Conservation (phyloP, 1,139 yeast genomes). For the Insectozyma bohioensis region DNA sequence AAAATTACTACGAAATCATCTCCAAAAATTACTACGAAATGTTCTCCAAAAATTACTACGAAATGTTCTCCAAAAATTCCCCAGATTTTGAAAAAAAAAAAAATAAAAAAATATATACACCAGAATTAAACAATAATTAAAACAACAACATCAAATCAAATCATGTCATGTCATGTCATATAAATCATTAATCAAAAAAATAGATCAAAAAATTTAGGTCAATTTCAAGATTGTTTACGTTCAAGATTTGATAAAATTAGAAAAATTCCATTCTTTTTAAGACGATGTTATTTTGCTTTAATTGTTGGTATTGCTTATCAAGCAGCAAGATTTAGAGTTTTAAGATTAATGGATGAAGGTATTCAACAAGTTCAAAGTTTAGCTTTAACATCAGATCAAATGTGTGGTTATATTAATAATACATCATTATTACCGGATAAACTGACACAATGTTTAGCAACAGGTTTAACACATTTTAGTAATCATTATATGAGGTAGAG, state of each 20-base stretch:
- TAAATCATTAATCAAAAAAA: no score
- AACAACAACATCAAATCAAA: no score
- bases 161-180: no score
- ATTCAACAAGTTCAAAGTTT: constrained; percentile 68
- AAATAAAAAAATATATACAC: no score
- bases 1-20: no score
- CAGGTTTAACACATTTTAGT: constrained; percentile 94
- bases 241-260: constrained; percentile 65
- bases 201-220: constrained; percentile 46
- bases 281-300: constrained; percentile 85
- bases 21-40: no score
- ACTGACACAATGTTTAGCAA: constrained; percentile 78
- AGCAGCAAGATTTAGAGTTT: constrained; percentile 69
- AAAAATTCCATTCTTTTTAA: constrained; percentile 70
- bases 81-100: no score
- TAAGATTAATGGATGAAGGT: constrained; percentile 50
- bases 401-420: constrained; percentile 73
- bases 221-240: constrained; percentile 67
- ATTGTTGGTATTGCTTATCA: constrained; percentile 79
- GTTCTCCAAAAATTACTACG: no score
- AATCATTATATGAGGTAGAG: constrained; percentile 92
- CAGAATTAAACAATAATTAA: no score
- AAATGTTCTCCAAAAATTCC: no score
- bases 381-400: constrained; percentile 82
- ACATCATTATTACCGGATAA: constrained; percentile 73